Percentiles rank a stretch among this genome's conserved stretches.
Evolutionary conservation across 192 early-diverging fungal genomes (phyloP).

Genomic region (Coemansia sp.): DNA sequence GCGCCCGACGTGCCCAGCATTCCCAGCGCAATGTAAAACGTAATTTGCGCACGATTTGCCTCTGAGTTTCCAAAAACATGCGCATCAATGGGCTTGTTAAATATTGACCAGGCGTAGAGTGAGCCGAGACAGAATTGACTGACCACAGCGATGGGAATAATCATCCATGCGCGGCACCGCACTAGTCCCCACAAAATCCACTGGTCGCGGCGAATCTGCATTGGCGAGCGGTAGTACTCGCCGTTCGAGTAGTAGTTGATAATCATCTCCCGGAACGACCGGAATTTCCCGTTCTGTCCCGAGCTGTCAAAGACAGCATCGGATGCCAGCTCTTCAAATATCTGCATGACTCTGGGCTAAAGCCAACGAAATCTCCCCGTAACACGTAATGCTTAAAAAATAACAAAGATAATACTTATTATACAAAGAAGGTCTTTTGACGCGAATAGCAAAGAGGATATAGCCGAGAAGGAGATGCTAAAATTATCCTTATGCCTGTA

Average conservation of each 20-base stretch:
- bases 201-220: conserved; percentile 61
- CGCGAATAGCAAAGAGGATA: conserved; percentile 6
- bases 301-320: conserved; percentile 46
- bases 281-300: conserved; percentile 13
- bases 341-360: conserved; percentile 16
- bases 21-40: conserved; percentile 77
- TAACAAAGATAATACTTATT: conserved; percentile 1
- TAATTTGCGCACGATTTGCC: conserved; percentile 58
- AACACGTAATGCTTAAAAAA: conserved; percentile 3
- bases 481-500: conserved; percentile 1
- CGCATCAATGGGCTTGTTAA: conserved; percentile 69
- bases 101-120: conserved; percentile 77
- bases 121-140: conserved; percentile 74
- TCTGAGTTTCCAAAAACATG: conserved; percentile 57
- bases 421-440: not conserved
- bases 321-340: conserved; percentile 43
- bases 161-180: conserved; percentile 65
- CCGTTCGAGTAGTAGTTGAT: conserved; percentile 57
- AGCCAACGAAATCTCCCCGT: not conserved
- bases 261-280: conserved; percentile 48
- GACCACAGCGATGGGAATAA: conserved; percentile 68
- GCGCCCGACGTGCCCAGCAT: conserved; percentile 73
- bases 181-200: conserved; percentile 47
- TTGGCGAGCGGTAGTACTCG: conserved; percentile 59
- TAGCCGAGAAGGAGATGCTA: conserved; percentile 5